Base-by-base conservation (phyloP, 192 early-diverging fungal genomes). In the Dissophora globulifera region DNA sequence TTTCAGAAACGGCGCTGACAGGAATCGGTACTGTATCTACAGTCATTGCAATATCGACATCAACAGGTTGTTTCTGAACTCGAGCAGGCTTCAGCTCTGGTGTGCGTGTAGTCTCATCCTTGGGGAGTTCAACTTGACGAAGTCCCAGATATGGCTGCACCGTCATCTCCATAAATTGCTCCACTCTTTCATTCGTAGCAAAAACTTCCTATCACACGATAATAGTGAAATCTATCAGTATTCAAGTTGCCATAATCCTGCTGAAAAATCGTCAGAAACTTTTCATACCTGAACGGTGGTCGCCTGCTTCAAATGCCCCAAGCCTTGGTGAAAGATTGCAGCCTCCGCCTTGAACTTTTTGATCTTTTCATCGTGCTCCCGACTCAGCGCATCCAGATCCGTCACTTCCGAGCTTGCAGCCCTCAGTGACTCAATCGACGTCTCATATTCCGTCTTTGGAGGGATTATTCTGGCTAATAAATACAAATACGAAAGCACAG, bases 341-440 rank as follows among this genome's bases (percentile, higher is more conserved):
- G 71, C 56, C 30, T 79, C 64, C 11, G 65, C 67, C 40, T 76
- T 69, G 30, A 84, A 71, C 35, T 27, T 29, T 17, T 76, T 72
- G 7, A 87, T 63, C 45, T 78, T 79, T 52, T 82, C 81, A 2
- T 69, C 58, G 31, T 85, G 82, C n/a, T 67, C 53, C 23, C 29
- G 20, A 47, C 61, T 78, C 30, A 74, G 30, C 26, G 51, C 42
- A 20, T 78, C 54, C n/a, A 81, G 58, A 32, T 65, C 55, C 3
- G 81, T 49, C 26, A 68, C 43, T 16, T 80, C 65, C 62, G 74
- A 50, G 19, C 53, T 29, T 27, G 45, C 38, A 23, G 48, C 20
- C 25, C 51, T 67, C 55, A 71, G 50, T 38, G 27, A 69, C 32
- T 46, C 19, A 19, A 50, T 58, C 8, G 59, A 54, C 35, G 52